These are phyloP conservation scores for Fusarium clavum DNA, from an alignment of 2,329 filamentous ascomycete genomes.

Conservation along the genomic window DNA sequence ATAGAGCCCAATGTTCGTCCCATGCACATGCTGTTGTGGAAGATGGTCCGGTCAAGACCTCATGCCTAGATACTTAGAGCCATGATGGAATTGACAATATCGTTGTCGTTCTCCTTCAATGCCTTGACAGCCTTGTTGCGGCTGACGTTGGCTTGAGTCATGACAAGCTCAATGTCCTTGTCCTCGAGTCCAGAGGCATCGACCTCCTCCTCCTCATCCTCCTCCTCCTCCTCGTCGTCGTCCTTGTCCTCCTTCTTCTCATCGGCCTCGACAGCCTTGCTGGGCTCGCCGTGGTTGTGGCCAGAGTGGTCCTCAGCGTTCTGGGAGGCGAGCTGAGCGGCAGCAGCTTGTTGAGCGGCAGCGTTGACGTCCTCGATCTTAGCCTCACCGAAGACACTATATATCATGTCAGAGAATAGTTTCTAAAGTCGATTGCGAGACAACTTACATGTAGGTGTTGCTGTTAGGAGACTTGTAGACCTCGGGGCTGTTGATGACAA, in stretches of 20 bases:
- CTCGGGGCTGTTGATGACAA: conserved; percentile 99
- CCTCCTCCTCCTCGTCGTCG: conserved; percentile 85
- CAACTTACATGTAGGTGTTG: conserved; percentile 98
- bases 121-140: conserved; percentile 99
- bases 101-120: conserved; percentile 98
- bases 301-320: conserved; percentile 73
- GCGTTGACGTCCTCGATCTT: conserved; percentile 99
- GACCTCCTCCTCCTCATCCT: conserved; percentile 95
- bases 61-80: conserved; percentile 81
- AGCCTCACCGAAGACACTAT: conserved; percentile 97
- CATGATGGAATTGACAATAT: conserved; percentile 99
- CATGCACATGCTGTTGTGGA: conserved; percentile 45
- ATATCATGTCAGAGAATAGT: conserved; percentile 3
- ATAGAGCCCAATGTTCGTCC: conserved; percentile 47
- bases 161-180: conserved; percentile 99
- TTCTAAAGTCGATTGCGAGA: not conserved
- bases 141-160: conserved; percentile 96
- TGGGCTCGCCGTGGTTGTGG: conserved; percentile 77
- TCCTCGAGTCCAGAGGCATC: conserved; percentile 95
- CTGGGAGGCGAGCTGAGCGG: conserved; percentile 89
- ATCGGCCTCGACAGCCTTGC: conserved; percentile 70
- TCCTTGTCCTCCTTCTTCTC: conserved; percentile 82
- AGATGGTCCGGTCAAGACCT: conserved; percentile 38
- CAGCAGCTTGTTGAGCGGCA: conserved; percentile 93
- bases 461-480: conserved; percentile 99